A percentile compares a stretch with the other conserved stretches of the same genome.
phyloP scores from a whole-genome alignment of 2,329 filamentous ascomycete genomes.

The Ophiostoma tasmaniense region DNA sequence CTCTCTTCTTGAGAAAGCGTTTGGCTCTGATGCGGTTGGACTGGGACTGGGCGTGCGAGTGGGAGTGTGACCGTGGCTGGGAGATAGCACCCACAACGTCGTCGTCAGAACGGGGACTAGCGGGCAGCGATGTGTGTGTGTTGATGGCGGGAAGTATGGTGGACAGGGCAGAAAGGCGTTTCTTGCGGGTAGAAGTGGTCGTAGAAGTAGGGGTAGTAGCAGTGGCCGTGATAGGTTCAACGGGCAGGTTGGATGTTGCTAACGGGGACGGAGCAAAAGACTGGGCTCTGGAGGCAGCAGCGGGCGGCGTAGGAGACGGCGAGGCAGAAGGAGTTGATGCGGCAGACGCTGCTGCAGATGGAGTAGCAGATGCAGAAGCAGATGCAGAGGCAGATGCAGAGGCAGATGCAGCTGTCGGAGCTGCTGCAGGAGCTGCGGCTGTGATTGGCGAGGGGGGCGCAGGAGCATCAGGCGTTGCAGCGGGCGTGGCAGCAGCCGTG shows the following conservation, averaged over 20 bases:
- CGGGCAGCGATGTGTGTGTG: not conserved
- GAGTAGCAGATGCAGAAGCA: not conserved
- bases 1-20: not conserved
- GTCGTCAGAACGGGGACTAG: constrained; percentile 6
- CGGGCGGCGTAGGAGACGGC: not conserved
- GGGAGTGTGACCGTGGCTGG: not conserved
- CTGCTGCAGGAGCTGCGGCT: not conserved
- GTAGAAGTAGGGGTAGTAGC: too few species aligned
- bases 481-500: not conserved
- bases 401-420: not conserved
- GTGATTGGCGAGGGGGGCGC: not conserved
- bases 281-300: not conserved
- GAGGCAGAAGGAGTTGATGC: not conserved
- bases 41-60: not conserved
- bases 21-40: not conserved
- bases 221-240: too few species aligned
- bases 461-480: not conserved
- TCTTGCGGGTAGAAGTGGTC: not conserved
- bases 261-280: not conserved
- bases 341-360: not conserved
- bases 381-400: not conserved
- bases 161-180: not conserved
- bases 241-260: not conserved
- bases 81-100: not conserved
- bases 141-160: not conserved